These are phyloP conservation scores for Cokeromyces recurvatus DNA, from an alignment of 371 early-diverging fungal species.

Conservation along the genomic window DNA sequence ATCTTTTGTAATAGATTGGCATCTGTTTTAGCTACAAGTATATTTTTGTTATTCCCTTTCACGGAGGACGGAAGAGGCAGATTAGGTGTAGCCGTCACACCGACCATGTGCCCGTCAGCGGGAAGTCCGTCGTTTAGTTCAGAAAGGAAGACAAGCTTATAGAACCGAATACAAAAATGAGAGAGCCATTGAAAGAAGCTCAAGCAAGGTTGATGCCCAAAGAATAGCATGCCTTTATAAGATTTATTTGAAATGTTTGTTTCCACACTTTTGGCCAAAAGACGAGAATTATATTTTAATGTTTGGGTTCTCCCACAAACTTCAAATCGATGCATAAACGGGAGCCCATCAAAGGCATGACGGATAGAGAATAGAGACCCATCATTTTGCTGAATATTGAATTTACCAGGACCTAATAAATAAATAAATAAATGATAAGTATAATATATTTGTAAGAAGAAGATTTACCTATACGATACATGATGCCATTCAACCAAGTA, in stretches of 20 bases:
- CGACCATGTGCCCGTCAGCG: constrained; percentile 26
- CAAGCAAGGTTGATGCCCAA: no score
- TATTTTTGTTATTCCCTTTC: neutral
- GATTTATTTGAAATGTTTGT: no score
- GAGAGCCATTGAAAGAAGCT: no score
- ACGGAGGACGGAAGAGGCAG: constrained; percentile 36
- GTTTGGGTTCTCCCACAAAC: constrained; percentile 17
- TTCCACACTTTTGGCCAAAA: no score
- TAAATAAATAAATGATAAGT: no score
- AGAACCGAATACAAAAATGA: no score
- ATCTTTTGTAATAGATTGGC: constrained; percentile 55
- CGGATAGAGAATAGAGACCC: constrained; percentile 22
- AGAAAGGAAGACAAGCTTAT: no score
- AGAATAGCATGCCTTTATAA: no score
- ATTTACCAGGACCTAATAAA: constrained; percentile 31
- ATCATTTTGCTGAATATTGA: constrained; percentile 22
- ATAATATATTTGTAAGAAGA: no score
- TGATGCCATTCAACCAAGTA: constrained; percentile 37
- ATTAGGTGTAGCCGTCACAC: constrained; percentile 55
- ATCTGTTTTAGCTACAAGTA: constrained; percentile 54
- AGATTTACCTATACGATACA: constrained; percentile 36
- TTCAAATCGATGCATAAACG: constrained; percentile 36
- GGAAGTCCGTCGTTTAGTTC: no score
- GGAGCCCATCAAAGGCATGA: constrained; percentile 43
- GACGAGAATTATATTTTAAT: constrained; percentile 28